Conservation (phyloP, 192 early-diverging fungal species). For the Mortierella hygrophila region DNA sequence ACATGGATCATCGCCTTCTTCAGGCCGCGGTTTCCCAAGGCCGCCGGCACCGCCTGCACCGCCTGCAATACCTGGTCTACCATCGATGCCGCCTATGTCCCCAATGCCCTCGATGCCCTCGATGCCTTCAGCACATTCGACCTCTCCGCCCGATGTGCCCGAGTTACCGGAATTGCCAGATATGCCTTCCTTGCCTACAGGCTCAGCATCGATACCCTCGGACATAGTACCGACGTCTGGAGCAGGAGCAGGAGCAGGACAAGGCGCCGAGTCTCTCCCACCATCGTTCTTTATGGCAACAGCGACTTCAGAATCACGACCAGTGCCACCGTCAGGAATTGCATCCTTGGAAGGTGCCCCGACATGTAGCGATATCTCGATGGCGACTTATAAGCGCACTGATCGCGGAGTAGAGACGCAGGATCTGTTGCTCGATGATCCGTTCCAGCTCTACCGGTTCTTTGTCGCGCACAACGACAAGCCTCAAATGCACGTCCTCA, state of each 20-base stretch:
- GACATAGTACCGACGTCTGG: background rate
- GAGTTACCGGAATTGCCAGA: background rate
- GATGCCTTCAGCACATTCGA: background rate
- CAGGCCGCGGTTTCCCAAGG: background rate
- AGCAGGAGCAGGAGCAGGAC: background rate
- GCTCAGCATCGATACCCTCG: background rate
- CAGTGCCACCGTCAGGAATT: background rate
- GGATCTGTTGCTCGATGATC: constrained; percentile 38
- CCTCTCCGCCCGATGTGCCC: background rate
- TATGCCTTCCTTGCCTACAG: background rate
- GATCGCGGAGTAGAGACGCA: constrained; percentile 29
- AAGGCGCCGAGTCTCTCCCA: background rate
- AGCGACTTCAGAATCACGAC: background rate
- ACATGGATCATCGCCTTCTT: background rate
- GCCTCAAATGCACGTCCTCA: constrained; percentile 54
- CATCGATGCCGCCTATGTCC: background rate
- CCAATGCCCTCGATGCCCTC: background rate
- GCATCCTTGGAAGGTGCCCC: constrained; percentile 8
- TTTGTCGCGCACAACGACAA: constrained; percentile 56
- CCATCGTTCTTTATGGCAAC: background rate
- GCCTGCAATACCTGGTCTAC: background rate
- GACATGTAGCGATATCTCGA: constrained; percentile 23
- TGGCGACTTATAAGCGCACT: constrained; percentile 10
- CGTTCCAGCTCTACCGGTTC: constrained; percentile 52
- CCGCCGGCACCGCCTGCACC: background rate